These are phyloP conservation scores for Basidiobolus meristosporus DNA, from an alignment of 371 early-diverging fungal species.

Conservation along the genomic window DNA sequence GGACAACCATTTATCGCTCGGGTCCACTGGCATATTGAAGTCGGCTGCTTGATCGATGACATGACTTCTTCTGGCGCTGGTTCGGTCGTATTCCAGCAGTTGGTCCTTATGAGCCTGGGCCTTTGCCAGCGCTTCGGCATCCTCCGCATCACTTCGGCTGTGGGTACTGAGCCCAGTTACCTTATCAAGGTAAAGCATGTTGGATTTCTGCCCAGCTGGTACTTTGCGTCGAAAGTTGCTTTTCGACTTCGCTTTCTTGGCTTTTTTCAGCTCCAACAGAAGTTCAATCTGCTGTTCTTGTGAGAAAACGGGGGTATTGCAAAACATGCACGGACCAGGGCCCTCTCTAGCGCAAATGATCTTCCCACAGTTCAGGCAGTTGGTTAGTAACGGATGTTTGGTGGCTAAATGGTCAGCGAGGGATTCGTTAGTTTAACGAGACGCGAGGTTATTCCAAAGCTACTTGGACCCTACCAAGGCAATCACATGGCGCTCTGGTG, in stretches of 20 bases:
- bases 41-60: slow-evolving; percentile 66
- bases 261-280: slow-evolving; percentile 16
- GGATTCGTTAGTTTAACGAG: too few species aligned
- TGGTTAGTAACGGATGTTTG: slow-evolving; percentile 58
- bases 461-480: background rate
- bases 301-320: slow-evolving; percentile 50
- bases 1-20: slow-evolving; percentile 50
- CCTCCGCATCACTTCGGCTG: background rate
- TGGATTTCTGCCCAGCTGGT: slow-evolving; percentile 13
- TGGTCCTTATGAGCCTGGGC: slow-evolving; percentile 57
- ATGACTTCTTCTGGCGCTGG: slow-evolving; percentile 50
- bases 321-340: slow-evolving; percentile 68
- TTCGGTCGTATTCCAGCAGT: slow-evolving; percentile 61
- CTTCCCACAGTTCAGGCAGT: slow-evolving; percentile 77
- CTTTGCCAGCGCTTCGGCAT: background rate
- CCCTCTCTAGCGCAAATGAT: slow-evolving; percentile 72
- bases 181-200: slow-evolving; percentile 15
- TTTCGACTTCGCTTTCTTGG: slow-evolving; percentile 3
- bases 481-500: background rate
- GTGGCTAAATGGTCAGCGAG: too few species aligned
- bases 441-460: background rate
- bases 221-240: background rate
- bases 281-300: slow-evolving; percentile 41
- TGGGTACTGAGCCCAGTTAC: background rate
- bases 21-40: slow-evolving; percentile 42